Conservation (phyloP, 2,329 filamentous ascomycete genomes). For the Fusarium denticulatum region DNA sequence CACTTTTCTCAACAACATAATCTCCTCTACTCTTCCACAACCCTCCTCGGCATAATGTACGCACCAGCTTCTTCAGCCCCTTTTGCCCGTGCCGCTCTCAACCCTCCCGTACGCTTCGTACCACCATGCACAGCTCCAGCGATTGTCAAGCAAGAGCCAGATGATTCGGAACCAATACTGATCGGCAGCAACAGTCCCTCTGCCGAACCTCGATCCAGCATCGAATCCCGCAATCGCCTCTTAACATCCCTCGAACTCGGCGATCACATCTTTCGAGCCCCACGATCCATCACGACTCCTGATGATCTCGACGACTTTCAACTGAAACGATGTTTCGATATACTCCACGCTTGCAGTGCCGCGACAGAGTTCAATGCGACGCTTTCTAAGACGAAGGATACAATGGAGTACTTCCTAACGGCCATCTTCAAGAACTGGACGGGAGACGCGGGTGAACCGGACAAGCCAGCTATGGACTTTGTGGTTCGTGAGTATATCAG, state of each 20-base stretch:
- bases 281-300: constrained; percentile 34
- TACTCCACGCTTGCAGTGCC: constrained; percentile 46
- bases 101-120: neutral
- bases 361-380: constrained; percentile 42
- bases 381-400: constrained; percentile 40
- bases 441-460: constrained; percentile 2
- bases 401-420: constrained; percentile 47
- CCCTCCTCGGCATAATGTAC: neutral
- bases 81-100: neutral
- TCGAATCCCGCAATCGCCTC: constrained; percentile 34
- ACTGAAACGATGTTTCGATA: constrained; percentile 46
- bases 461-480: constrained; percentile 45
- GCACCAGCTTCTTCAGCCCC: neutral
- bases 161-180: neutral
- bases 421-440: constrained; percentile 46
- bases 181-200: constrained; percentile 26
- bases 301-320: constrained; percentile 44
- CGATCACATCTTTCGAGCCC: constrained; percentile 22
- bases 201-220: constrained; percentile 19
- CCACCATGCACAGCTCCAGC: neutral
- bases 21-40: neutral
- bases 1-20: neutral
- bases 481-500: constrained; percentile 41
- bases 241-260: constrained; percentile 41
- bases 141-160: neutral